Conservation (phyloP, 2,329 filamentous ascomycete genomes). For the Arthrobotrys sphaeroides region DNA sequence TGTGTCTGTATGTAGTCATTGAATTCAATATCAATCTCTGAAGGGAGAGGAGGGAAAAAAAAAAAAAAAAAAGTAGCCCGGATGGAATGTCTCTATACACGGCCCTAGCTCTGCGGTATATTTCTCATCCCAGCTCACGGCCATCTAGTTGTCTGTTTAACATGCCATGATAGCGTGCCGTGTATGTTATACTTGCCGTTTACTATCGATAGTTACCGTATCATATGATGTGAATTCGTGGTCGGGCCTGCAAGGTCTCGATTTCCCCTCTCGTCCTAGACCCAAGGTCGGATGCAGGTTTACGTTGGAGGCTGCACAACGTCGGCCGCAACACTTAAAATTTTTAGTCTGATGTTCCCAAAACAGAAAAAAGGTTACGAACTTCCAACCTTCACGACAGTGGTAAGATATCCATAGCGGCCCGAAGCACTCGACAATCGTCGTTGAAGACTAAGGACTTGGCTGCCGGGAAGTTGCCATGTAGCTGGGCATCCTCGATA, state of each 20-base stretch:
- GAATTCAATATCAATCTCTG: not conserved
- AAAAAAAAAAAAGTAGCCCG: slow-evolving; percentile 9
- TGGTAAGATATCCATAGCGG: too few species aligned
- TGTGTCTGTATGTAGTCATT: not conserved
- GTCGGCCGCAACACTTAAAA: slow-evolving; percentile 12
- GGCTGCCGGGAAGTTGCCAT: slow-evolving; percentile 1
- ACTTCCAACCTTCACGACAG: slow-evolving; percentile 11
- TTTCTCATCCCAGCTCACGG: not conserved
- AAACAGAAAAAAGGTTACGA: slow-evolving; percentile 5
- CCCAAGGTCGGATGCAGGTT: slow-evolving; percentile 5
- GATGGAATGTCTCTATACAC: slow-evolving; percentile 18
- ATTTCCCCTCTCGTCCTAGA: slow-evolving; percentile 12
- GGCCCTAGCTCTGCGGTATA: slow-evolving; percentile 8
- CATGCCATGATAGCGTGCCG: slow-evolving; percentile 30
- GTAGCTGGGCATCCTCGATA: slow-evolving; percentile 10
- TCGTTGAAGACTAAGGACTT: slow-evolving; percentile 3
- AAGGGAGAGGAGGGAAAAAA: too few species aligned
- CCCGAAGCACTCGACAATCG: slow-evolving; percentile 12
- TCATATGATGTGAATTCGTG: not conserved
- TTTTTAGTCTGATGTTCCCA: slow-evolving; percentile 20
- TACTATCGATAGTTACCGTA: slow-evolving; percentile 11
- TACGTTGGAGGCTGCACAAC: slow-evolving; percentile 1
- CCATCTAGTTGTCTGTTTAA: slow-evolving; percentile 6
- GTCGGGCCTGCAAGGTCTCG: not conserved
- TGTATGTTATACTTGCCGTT: not conserved